Percentiles rank a stretch among this genome's conserved stretches.
phyloP scores from a whole-genome alignment of 306 rosid species.

The Inga leiocalycina region DNA sequence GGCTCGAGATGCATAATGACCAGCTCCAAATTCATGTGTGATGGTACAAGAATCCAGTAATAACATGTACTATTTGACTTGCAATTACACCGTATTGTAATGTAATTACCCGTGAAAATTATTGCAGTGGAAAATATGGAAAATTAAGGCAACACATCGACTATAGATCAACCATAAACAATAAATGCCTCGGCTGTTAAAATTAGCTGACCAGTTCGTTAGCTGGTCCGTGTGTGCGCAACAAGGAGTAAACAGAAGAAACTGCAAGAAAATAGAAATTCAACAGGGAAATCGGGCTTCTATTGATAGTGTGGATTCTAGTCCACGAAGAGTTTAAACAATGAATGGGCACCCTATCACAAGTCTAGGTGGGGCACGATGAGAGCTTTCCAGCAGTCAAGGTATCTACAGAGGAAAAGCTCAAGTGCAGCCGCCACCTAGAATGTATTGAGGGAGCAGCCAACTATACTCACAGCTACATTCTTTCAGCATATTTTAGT shows the following conservation, averaged over 20 bases:
- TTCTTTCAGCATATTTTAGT: slow-evolving; percentile 15
- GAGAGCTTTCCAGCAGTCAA: slow-evolving; percentile 31
- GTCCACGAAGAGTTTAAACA: slow-evolving; percentile 29
- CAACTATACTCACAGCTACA: slow-evolving; percentile 35
- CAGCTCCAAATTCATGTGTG: not conserved
- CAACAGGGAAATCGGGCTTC: slow-evolving; percentile 13
- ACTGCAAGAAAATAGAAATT: not conserved
- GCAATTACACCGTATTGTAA: not conserved
- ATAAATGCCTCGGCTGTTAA: slow-evolving; percentile 8
- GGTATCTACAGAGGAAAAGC: slow-evolving; percentile 50
- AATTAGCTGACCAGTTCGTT: not conserved
- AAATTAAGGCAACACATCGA: not conserved
- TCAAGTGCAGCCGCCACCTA: slow-evolving; percentile 44
- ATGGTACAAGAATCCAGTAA: not conserved
- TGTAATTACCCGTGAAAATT: not conserved
- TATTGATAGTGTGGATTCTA: slow-evolving; percentile 16
- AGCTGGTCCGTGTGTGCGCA: not conserved
- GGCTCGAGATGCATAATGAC: not conserved
- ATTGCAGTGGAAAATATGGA: not conserved
- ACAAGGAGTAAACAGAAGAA: not conserved
- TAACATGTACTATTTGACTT: not conserved
- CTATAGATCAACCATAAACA: not conserved
- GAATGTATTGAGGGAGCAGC: slow-evolving; percentile 43
- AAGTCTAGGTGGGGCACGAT: slow-evolving; percentile 8
- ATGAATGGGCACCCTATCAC: slow-evolving; percentile 37